Evolutionary conservation across 208 protist genomes (phyloP).

Genomic region (Leishmania tarentolae): DNA sequence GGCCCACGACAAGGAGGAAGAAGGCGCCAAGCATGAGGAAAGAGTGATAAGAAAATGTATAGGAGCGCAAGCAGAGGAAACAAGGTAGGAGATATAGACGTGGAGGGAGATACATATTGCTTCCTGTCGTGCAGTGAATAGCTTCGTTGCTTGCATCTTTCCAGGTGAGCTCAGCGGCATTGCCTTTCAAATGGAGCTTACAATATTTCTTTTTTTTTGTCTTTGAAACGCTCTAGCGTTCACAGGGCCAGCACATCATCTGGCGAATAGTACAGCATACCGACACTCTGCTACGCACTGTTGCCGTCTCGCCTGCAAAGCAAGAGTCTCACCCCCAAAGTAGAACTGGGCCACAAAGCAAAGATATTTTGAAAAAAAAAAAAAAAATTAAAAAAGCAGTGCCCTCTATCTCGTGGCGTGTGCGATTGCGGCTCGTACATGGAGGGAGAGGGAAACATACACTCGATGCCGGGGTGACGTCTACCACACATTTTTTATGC

Average conservation of each 20-base stretch:
- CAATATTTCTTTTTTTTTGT: background rate
- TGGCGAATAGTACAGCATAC: background rate
- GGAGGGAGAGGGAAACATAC: background rate
- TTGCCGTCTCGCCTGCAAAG: background rate
- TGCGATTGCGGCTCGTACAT: background rate
- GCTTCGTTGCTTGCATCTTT: background rate
- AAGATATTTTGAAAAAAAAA: background rate
- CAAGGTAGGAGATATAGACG: background rate
- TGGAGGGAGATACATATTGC: background rate
- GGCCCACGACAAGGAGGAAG: background rate
- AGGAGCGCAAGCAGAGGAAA: background rate
- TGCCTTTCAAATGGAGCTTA: no score
- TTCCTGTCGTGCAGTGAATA: background rate
- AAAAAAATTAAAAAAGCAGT: constrained; percentile 1
- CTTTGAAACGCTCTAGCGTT: background rate
- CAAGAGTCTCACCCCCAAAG: background rate
- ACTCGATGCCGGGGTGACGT: background rate
- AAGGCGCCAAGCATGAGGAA: constrained; percentile 9
- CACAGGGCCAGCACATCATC: background rate
- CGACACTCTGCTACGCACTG: background rate
- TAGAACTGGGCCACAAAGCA: background rate
- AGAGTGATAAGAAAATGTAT: background rate
- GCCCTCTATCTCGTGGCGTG: background rate
- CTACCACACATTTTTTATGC: background rate
- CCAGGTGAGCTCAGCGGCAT: background rate